phyloP scores from a whole-genome alignment of 2,329 filamentous ascomycete genomes.

The Hypoxylon sp. region DNA sequence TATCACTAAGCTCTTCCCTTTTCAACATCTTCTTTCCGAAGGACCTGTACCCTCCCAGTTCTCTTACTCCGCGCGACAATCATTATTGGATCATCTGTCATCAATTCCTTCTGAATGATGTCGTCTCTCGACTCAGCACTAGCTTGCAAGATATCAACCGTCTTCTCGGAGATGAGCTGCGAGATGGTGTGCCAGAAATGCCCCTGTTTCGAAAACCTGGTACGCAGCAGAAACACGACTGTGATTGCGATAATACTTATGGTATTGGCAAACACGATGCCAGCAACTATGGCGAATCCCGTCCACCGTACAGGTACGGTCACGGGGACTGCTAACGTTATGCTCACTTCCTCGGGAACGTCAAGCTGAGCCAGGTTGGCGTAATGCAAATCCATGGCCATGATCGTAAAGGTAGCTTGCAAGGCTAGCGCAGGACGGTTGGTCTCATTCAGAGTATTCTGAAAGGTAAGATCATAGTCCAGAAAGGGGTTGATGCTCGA shows the following conservation, averaged over 20 bases:
- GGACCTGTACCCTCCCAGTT: conserved; percentile 41
- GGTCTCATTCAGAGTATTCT: conserved; percentile 39
- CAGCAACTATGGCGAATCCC: conserved; percentile 31
- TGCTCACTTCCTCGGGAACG: conserved; percentile 18
- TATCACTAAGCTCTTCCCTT: conserved; percentile 16
- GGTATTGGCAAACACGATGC: conserved; percentile 36
- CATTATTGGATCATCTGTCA: conserved; percentile 32
- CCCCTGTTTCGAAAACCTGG: conserved; percentile 43
- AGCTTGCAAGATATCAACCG: conserved; percentile 41
- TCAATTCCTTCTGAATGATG: conserved; percentile 15
- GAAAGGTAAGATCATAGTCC: conserved; percentile 43
- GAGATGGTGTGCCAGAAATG: conserved; percentile 48
- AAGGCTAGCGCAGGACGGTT: conserved; percentile 42
- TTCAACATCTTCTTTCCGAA: conserved; percentile 30
- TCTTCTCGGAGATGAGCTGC: conserved; percentile 47
- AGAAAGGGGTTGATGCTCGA: conserved; percentile 42
- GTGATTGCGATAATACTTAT: conserved; percentile 36
- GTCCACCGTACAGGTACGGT: conserved; percentile 32
- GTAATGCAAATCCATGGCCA: conserved; percentile 41
- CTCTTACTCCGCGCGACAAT: conserved; percentile 31
- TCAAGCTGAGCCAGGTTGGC: conserved; percentile 40
- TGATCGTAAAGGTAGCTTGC: conserved; percentile 39
- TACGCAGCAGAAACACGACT: conserved; percentile 37
- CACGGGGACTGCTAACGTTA: conserved; percentile 26
- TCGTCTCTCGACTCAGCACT: conserved; percentile 41